Evolutionary conservation across 2,329 filamentous ascomycete genomes (phyloP).

Genomic region (Clarireedia hainanense): DNA sequence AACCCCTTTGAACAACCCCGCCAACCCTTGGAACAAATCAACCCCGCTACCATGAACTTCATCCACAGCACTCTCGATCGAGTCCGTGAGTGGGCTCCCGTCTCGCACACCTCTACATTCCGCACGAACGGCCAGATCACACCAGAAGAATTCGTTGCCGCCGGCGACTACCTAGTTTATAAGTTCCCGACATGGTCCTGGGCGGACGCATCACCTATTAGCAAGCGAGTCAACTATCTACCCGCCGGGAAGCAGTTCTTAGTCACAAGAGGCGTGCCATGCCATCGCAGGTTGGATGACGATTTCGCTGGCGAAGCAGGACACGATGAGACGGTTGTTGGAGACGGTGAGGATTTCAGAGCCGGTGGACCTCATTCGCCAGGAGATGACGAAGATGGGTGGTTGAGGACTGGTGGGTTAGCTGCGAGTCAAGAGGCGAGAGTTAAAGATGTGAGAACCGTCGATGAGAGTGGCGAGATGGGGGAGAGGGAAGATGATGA

Average conservation of each 20-base stretch:
- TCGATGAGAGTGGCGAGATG: constrained; percentile 83
- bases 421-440: constrained; percentile 68
- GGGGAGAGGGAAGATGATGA: constrained; percentile 67
- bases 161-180: constrained; percentile 96
- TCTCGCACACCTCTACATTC: constrained; percentile 87
- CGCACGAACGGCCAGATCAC: constrained; percentile 91
- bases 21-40: constrained; percentile 5
- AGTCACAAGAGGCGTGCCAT: constrained; percentile 89
- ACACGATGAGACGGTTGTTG: constrained; percentile 77
- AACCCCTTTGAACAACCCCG: background rate
- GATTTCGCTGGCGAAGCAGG: constrained; percentile 87
- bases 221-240: constrained; percentile 72
- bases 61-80: constrained; percentile 89
- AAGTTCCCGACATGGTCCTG: constrained; percentile 99
- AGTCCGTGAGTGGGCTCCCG: constrained; percentile 85
- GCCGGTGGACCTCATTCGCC: constrained; percentile 37
- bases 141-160: constrained; percentile 90
- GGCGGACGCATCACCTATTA: constrained; percentile 77
- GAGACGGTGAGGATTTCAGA: constrained; percentile 62
- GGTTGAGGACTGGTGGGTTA: constrained; percentile 80
- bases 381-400: constrained; percentile 72
- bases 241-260: constrained; percentile 91
- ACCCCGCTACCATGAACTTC: constrained; percentile 61
- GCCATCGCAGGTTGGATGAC: constrained; percentile 82
- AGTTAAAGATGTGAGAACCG: constrained; percentile 73